Base-by-base conservation (phyloP, 2,329 filamentous ascomycete species). In the Rutstroemia sp. region DNA sequence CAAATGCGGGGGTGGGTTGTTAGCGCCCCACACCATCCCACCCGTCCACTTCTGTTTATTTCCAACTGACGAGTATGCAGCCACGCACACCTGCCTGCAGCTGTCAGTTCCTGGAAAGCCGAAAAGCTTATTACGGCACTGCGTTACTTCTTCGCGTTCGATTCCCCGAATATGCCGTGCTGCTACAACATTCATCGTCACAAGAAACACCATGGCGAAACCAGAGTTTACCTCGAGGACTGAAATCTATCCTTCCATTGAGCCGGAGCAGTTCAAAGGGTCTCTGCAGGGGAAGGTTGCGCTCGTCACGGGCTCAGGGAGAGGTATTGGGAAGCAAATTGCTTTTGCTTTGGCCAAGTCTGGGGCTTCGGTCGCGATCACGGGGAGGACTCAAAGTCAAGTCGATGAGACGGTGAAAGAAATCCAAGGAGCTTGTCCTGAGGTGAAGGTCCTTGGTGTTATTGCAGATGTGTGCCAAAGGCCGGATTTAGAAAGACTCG, bases 311-410 rank as follows among this genome's bases (percentile, higher is more conserved):
- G 61, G 61, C 3, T 58, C 57, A 19, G 57, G 59, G 12, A 53
- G 61, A 52, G 61, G 61, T 5, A 61, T 63, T 49, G 59, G 61
- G 16, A 52, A 50, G 39, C 55, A 57, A n/a, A 60, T 61, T 4
- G 57, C 53, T 48, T 49, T 60, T 23, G 54, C 57, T n/a, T 51
- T 63, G 38, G 59, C 59, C 39, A 58, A 42, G 42, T 59, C 56
- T 17, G 61, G 61, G 34, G 56, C 59, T 12, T 53, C 53, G 27
- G 61, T 63, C 9, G 56, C 45, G 2, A 39, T 63, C 16, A 60
- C 58, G 34, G 58, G 58, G 1, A 58, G 59, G 40, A 63, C 61
- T 4, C 30, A 56, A 30, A 44, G 27, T 44, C 48, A 59, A 40
- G 60, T 61, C 27, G 44, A 58, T 8, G 48, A 57, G 36, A 62